Base-by-base conservation (phyloP, 805 yeast species). In the Ogataea kodamae region DNA sequence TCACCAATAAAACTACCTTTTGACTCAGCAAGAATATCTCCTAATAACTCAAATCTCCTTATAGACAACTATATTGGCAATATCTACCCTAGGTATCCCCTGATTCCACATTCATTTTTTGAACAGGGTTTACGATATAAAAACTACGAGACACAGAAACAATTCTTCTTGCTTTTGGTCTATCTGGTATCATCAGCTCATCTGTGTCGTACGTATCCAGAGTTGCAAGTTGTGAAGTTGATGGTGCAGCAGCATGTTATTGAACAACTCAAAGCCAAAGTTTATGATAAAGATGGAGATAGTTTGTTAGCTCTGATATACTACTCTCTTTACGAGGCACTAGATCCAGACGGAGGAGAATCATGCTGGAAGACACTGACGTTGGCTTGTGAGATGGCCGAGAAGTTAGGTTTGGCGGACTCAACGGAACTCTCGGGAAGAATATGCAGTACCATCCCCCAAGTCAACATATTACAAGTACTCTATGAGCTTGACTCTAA, bases 101-200 rank as follows among this genome's bases (percentile, higher is more conserved):
- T 48, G 5, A 26, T 48, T 5, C 30, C 47, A 3, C 47, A 39
- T 16, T 17, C 35, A 1, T 48, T 48, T 18, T 48, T 48, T 16
- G 43, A 46, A 27, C 38, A 35, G 24, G 46, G 42, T 19, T 19
- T 44, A 11, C 37, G 42, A 45, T 28, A 46, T 5, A 36, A 39
- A 25, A 43, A 41, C 23, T 45, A 47, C 23, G 40, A 36, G 3
- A 30, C 43, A 3, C 14, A 25, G 9, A 42, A 48, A 24, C 39
- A 37, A 31, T 13, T 47, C 3, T 48, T 42, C 22, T 23, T 46
- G 4, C 26, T 46, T 4, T 30, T 47, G 29, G 39, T 45, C 1
- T 30, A 46, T 6, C 28, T 46, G 7, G 39, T 46, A 2, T 46
- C 51, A 2, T 35, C 53, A 1, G 48, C 51, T 3, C 51, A 46